Conservation (phyloP, 2,329 filamentous ascomycete species). For the Paraphaeosphaeria sporulosa region DNA sequence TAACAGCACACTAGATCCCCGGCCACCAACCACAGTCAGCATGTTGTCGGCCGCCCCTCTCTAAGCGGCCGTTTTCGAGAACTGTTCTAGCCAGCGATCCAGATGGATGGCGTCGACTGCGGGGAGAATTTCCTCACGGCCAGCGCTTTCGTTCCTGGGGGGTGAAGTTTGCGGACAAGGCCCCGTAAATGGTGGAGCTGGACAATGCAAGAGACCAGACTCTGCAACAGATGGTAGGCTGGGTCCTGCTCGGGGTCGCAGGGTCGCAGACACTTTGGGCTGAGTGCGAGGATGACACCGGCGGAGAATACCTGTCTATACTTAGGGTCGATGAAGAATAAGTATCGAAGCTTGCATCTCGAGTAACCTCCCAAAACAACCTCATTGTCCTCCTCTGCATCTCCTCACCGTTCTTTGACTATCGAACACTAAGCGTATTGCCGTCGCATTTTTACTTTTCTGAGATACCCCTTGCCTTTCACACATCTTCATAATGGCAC, state of each 20-base stretch:
- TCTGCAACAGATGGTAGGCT: slow-evolving; percentile 29
- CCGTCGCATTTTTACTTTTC: slow-evolving; percentile 8
- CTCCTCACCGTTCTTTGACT: background rate
- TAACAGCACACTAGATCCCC: slow-evolving; percentile 16
- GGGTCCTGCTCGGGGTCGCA: slow-evolving; percentile 26
- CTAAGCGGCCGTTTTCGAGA: slow-evolving; percentile 29
- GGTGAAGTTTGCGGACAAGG: background rate
- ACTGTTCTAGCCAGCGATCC: slow-evolving; percentile 22
- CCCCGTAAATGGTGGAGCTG: slow-evolving; percentile 23
- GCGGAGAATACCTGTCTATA: slow-evolving; percentile 11
- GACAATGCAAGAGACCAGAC: slow-evolving; percentile 24
- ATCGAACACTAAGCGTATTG: slow-evolving; percentile 1
- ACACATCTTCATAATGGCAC: slow-evolving; percentile 51
- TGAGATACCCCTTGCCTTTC: slow-evolving; percentile 29
- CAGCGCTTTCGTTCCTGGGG: slow-evolving; percentile 16
- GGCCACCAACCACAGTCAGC: slow-evolving; percentile 32
- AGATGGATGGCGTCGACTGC: slow-evolving; percentile 17
- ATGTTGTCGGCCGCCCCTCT: slow-evolving; percentile 16
- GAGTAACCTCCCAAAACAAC: slow-evolving; percentile 6
- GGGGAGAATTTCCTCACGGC: slow-evolving; percentile 41
- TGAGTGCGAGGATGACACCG: slow-evolving; percentile 17
- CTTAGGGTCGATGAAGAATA: slow-evolving; percentile 26
- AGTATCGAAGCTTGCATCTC: slow-evolving; percentile 28
- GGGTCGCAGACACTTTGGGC: too few relatives aligned
- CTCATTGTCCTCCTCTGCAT: slow-evolving; percentile 13